Base-by-base conservation (phyloP, 73 alveolate genomes). In the Breviolum minutum region DNA sequence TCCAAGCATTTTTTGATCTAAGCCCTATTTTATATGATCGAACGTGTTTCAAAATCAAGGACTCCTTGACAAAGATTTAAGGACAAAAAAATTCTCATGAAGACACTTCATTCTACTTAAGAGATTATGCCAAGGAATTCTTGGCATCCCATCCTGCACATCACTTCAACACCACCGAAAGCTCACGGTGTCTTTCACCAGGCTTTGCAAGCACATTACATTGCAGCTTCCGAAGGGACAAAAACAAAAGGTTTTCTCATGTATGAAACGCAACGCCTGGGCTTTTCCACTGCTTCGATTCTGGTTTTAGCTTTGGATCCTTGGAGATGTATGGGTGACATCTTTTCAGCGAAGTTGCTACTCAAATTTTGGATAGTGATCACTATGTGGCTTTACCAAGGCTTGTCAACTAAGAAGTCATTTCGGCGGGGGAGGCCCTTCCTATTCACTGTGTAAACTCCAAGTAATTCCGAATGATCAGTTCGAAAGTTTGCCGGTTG, bases 131-230 rank as follows among this genome's bases (percentile, higher is more conserved):
- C 4, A 24, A 16, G 26, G 0, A 69, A 16, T 16, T 24, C 79
- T 19, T 19, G 54, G 54, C 54, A 40, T 3, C 54, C 54, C 54
- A 40, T 40, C 54, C 54, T 40, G 77, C 6, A 68, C 77, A 6
- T 68, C 24, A 17, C 24, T 68, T 22, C 24, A 22, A 14, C n/a
- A 22, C 77, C 77, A 3, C 54, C 54, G 0, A 40, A 40, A 26
- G 12, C 64, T 63, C 87, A 10, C 54, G 54, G 0, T 40, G 54
- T 40, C 54, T 40, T 40, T 0, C 54, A n/a, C n/a, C 30, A 89
- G 96, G 96, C 82, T 61, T 63, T 90, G 61, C 97, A 90, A 30
- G 63, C 27, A 10, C 97, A 90, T 29, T 90, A 90, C 87, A 71
- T 70, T 30, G 97, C 84, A 1, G 87, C 81, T 12, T 29, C 64